A percentile compares a stretch with the other conserved stretches of the same genome.
These are phyloP conservation scores for Ilyonectria mors-panacis DNA, from an alignment of 2,329 filamentous ascomycete species.

Conservation along the genomic window DNA sequence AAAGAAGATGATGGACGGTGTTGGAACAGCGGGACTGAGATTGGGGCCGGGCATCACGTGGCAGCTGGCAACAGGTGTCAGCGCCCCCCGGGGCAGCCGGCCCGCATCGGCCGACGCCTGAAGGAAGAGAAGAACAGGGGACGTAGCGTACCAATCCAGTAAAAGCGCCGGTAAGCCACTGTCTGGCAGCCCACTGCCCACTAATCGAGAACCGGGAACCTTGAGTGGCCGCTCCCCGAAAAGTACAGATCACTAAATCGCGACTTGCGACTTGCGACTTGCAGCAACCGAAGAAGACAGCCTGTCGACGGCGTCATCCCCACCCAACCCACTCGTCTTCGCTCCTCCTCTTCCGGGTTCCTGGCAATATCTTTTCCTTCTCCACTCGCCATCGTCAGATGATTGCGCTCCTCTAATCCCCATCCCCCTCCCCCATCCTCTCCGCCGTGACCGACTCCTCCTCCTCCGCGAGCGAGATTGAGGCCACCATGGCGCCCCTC, in stretches of 20 bases:
- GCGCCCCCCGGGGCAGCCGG: conserved; percentile 15
- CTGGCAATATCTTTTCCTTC: not conserved
- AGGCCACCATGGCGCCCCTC: conserved; percentile 77
- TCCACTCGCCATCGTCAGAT: conserved; percentile 9
- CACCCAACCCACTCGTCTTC: conserved; percentile 4
- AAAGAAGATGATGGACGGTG: conserved; percentile 26
- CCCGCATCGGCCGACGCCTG: conserved; percentile 18
- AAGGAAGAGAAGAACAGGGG: not conserved
- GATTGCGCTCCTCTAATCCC: conserved; percentile 20
- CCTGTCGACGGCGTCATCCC: conserved; percentile 12
- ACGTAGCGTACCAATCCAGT: not conserved
- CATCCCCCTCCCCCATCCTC: conserved; percentile 7
- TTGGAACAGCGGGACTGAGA: conserved; percentile 8
- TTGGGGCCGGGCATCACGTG: conserved; percentile 15
- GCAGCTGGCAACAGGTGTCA: not conserved
- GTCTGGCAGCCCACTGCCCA: not conserved
- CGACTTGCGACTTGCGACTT: conserved; percentile 30
- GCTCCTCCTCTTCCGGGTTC: not conserved
- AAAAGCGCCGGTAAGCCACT: not conserved
- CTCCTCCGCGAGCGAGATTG: conserved; percentile 23
- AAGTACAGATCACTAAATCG: conserved; percentile 50
- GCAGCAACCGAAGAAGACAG: conserved; percentile 23
- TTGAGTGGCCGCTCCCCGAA: conserved; percentile 30
- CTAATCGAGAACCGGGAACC: too few relatives aligned
- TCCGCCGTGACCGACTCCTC: conserved; percentile 18